Evolutionary conservation across 106 monocot species (phyloP), one percentile per base, ranked within the genome.

Genomic region (Amphibolis antarctica): DNA sequence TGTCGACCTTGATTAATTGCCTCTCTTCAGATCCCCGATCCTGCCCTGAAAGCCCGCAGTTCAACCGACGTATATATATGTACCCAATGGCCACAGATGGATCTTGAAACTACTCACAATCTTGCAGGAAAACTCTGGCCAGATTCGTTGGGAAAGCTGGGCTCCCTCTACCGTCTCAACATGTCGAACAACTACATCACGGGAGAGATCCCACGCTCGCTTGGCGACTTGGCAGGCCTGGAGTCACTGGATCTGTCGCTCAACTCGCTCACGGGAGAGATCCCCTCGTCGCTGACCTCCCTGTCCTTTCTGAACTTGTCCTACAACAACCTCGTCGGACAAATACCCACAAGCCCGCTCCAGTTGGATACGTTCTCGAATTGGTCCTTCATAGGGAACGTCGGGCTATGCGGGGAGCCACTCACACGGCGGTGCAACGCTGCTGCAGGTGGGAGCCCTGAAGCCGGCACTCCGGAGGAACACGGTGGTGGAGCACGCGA

Each of bases 211-310:
- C 92, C 87, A 42, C 10, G 14, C 1, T 52, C 55, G 9, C 46
- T 92, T 23, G 69, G 83, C 17, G 46, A 65, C 0, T 55, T 92
- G 44, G 7, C 0, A 17, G 66, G 80, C 21, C 68, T 92, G 0
- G 92, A 86, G 63, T 77, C 81, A 2, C 28, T 92, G 45, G 92
- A 92, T 71, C 75, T 92, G 44, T 86, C 86, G 0, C 18, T 1
- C 10, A 92, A 92, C 69, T 27, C 70, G 13, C 67, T 92, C 44
- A 71, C 69, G 0, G 84, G 86, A 0, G 50, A 75, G 22, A 92
- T 92, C 29, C 92, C 92, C 0, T 43, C 24, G 5, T 44, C 23
- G 11, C 72, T 92, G 15, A 77, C 53, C 20, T 92, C 79, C 57
- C 81, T 92, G 18, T 79, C 86, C 27, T 31, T 10, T 1, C 46